Evolutionary conservation across 345 rosid species (phyloP).

Genomic region (Toxicodendron radicans): DNA sequence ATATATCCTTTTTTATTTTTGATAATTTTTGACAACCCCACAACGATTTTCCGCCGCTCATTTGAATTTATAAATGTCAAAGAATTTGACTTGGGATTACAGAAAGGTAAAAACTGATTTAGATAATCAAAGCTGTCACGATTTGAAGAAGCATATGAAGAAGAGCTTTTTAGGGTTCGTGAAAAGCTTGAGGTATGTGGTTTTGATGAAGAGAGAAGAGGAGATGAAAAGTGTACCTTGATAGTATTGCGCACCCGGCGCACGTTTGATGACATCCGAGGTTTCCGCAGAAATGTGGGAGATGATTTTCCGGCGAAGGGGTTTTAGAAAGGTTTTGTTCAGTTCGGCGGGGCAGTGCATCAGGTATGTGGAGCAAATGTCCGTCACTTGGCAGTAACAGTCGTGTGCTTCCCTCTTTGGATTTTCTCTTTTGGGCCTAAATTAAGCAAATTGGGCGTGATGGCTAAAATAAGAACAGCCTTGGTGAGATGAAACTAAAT

Average conservation of each 20-base stretch:
- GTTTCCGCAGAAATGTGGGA: not conserved
- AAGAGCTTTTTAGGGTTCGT: conserved; percentile 6
- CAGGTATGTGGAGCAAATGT: not conserved
- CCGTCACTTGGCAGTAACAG: not conserved
- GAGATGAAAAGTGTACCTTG: conserved; percentile 27
- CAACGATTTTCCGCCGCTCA: conserved; percentile 53
- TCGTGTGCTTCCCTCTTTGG: no score
- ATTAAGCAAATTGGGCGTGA: no score
- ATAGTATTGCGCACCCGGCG: conserved; percentile 28
- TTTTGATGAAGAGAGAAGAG: not conserved
- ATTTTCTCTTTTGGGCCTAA: no score
- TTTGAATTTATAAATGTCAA: conserved; percentile 39
- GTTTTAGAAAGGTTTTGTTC: not conserved
- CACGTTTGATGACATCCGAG: conserved; percentile 34
- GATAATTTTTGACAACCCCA: conserved; percentile 48
- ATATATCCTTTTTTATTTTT: conserved; percentile 35
- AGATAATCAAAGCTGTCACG: conserved; percentile 25
- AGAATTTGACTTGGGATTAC: conserved; percentile 15
- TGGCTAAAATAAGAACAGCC: no score
- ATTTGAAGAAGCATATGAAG: conserved; percentile 1
- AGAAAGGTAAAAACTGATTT: conserved; percentile 46
- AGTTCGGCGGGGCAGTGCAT: not conserved
- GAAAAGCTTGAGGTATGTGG: not conserved
- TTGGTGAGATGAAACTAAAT: no score
- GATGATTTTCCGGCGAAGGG: not conserved